Base-by-base conservation (phyloP, 768 basidiomycete species). In the Holtermannia corniformis region DNA sequence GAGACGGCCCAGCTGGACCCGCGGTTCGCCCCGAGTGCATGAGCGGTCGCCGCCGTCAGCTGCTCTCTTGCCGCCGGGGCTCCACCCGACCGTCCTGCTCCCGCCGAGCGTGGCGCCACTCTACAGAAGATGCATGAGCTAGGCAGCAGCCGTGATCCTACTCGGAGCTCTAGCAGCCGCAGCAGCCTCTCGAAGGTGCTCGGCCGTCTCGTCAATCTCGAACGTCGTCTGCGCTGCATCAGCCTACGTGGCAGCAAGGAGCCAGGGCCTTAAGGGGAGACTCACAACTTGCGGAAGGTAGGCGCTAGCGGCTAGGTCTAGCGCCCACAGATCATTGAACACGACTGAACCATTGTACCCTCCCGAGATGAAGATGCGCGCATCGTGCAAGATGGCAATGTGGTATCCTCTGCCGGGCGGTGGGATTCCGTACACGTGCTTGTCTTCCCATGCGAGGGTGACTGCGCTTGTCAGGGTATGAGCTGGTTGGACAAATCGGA, bases 201-300 rank as follows among this genome's bases (percentile, higher is more conserved):
- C 32, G 16, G 32, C 32, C 32, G 32, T 37, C 32, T 37, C 32
- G 16, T 37, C 32, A 37, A 37, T 37, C 32, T 37, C 32, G 16
- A 37, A 37, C 7, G 32, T 37, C 32, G 32, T 37, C 32, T 37
- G 32, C 32, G 16, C 32, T 16, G 10, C 32, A 37, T 37, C 32
- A 37, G 32, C 32, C 10, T 37, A 16, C 32, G 10, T 16, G 16
- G n/a, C n/a, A n/a, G n/a, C n/a, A n/a, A n/a, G n/a, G 32, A 7
- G 10, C 32, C 7, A 7, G 10, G 7, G 7, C 32, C 32, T 7
- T 16, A 44, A 25, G 19, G 22, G 42, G 5, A 84, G 85, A 69
- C 82, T 83, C 56, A 85, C 87, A 10, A 90, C 87, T 69, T 93
- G 90, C 0, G 90, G 88, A 20, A 93, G 74, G 73, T 92, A 95